These are phyloP conservation scores for Spergularia marina DNA, from an alignment of 148 eudicot genomes.

Conservation along the genomic window DNA sequence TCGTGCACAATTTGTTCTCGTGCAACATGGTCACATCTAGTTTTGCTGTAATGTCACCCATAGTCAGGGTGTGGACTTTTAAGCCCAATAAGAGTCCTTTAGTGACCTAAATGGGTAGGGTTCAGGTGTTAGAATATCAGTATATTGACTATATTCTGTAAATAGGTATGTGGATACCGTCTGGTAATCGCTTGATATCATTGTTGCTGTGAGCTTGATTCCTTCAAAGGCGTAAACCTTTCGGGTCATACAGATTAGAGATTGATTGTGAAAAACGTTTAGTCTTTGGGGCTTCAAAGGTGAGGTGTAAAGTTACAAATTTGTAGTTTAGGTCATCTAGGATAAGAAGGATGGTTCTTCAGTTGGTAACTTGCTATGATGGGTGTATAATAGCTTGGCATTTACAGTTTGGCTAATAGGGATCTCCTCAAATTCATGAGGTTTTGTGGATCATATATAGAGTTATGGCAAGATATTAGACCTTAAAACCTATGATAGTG, in stretches of 20 bases:
- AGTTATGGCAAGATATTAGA: background rate
- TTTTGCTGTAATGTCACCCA: background rate
- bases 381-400: no score
- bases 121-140: background rate
- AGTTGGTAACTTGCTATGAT: no score
- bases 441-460: background rate
- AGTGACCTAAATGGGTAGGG: background rate
- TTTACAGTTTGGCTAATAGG: background rate
- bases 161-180: background rate
- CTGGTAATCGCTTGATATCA: background rate
- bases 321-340: no score
- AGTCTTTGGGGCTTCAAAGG: background rate
- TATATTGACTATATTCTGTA: background rate
- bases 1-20: background rate
- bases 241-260: background rate
- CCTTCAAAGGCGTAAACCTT: background rate
- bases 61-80: background rate
- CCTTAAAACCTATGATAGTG: no score
- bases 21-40: background rate
- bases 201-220: background rate
- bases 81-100: background rate
- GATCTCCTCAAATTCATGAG: background rate
- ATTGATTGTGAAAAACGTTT: background rate
- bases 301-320: background rate
- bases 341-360: no score